phyloP scores from a whole-genome alignment of 2,329 filamentous ascomycete genomes.

The Basipetospora chlamydospora region DNA sequence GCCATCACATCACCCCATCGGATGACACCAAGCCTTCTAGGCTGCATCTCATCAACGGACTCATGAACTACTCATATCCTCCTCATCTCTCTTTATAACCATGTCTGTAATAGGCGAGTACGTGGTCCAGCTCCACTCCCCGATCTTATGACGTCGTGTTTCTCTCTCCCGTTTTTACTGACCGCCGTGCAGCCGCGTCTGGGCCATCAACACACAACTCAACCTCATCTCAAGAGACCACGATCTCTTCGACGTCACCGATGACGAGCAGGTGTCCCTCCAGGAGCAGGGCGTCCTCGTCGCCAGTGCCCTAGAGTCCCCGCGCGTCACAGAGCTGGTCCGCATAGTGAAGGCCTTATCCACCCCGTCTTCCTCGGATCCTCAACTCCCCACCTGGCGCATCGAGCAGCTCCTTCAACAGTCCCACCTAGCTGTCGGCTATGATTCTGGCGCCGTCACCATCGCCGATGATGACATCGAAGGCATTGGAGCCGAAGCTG shows the following conservation, averaged over 20 bases:
- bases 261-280: conserved; percentile 18
- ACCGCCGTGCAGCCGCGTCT: conserved; percentile 41
- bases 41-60: too few species aligned
- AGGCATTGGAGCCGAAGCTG: too few species aligned
- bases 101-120: conserved; percentile 36
- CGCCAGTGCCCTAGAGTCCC: conserved; percentile 31
- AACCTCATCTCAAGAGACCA: conserved; percentile 31
- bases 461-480: too few species aligned
- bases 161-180: neutral
- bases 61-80: too few species aligned
- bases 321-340: conserved; percentile 47
- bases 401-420: conserved; percentile 49
- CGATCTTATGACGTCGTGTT: neutral
- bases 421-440: conserved; percentile 35
- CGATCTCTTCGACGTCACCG: conserved; percentile 18
- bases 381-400: conserved; percentile 43
- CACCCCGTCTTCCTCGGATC: conserved; percentile 48
- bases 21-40: too few species aligned
- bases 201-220: conserved; percentile 47
- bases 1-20: too few species aligned
- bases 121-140: conserved; percentile 13
- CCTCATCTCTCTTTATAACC: neutral
- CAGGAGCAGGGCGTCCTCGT: conserved; percentile 25
- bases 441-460: conserved; percentile 15
- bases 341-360: conserved; percentile 57